Base-by-base conservation (phyloP, 192 early-diverging fungal genomes). In the Backusella tuberculispora region DNA sequence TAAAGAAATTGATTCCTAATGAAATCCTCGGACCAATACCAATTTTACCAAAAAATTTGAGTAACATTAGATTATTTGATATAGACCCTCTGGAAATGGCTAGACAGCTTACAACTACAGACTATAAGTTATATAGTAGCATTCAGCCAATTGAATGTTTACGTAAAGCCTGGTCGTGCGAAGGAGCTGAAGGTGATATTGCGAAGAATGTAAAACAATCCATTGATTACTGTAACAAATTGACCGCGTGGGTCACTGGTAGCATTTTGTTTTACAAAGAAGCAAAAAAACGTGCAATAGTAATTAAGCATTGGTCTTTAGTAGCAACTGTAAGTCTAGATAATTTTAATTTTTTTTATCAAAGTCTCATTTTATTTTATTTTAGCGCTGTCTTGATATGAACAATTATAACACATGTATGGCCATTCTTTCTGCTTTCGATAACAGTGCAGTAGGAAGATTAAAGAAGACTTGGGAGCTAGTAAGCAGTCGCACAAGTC, bases 351-450 rank as follows among this genome's bases (percentile, higher is more conserved):
- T 63, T 41, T 63, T 24, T 17, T n/a, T 41, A 37, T 50, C 4
- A 37, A 53, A 64, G 5, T 86, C 19, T 15, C 34, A 69, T 29
- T 21, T 47, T 38, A 26, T 2, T 67, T 34, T 60, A 45, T 42
- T 26, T 17, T 79, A 92, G 89, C 79, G 87, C 80, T 95, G 95
- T 83, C 90, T 90, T 46, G 74, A 76, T 14, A 82, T 99, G 29
- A 97, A 98, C 83, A 99, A 99, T 88, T 99, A 93, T 74, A 95
- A 95, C 79, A 93, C 95, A 8, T 86, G 97, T 38, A 94, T 94
- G 84, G 90, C 95, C 8, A 93, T 98, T 47, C 87, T 95, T 15
- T 94, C 94, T 37, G 95, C 92, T 7, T 90, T 99, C 69, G 92
- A 94, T 42, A 92, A 93, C 6, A 92, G 94, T 7, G 91, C 95